Conservation (phyloP, 2,329 filamentous ascomycete genomes). For the Cordyceps pruinosa region DNA sequence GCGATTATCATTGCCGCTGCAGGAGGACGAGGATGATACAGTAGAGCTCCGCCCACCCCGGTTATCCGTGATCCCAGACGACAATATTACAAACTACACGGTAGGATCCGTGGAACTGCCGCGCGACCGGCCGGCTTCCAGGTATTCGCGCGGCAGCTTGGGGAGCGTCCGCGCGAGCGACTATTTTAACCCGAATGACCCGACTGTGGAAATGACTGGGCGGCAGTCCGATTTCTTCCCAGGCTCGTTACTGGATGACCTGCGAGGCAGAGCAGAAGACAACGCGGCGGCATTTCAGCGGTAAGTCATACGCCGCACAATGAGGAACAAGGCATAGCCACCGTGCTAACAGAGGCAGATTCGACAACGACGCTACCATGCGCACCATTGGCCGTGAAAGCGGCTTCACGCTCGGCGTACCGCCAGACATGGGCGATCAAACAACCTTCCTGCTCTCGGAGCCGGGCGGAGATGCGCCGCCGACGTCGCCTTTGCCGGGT, state of each 20-base stretch:
- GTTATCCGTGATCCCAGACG: constrained; percentile 32
- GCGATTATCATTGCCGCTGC: not conserved
- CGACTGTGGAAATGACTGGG: constrained; percentile 33
- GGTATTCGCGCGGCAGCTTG: constrained; percentile 47
- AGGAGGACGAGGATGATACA: constrained; percentile 20
- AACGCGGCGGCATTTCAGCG: constrained; percentile 32
- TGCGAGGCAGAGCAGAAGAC: constrained; percentile 30
- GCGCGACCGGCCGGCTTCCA: constrained; percentile 36
- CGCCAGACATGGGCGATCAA: constrained; percentile 40
- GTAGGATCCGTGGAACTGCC: constrained; percentile 53
- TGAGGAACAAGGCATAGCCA: not conserved
- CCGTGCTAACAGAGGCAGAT: constrained; percentile 12
- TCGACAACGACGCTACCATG: constrained; percentile 34
- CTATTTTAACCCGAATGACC: constrained; percentile 32
- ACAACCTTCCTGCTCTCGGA: constrained; percentile 45
- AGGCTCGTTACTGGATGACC: constrained; percentile 34
- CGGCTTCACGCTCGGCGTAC: constrained; percentile 45
- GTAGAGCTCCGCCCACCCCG: constrained; percentile 34
- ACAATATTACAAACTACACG: constrained; percentile 44
- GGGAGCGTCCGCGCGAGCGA: constrained; percentile 50
- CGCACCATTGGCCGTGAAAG: constrained; percentile 39
- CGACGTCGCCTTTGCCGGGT: constrained; percentile 22
- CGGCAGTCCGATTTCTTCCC: constrained; percentile 49
- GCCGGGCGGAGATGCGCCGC: constrained; percentile 22
- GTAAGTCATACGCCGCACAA: constrained; percentile 20